Percentiles rank a stretch among this genome's conserved stretches.
phyloP scores from a whole-genome alignment of 208 protist species.

The Wallacemonas sp. region DNA sequence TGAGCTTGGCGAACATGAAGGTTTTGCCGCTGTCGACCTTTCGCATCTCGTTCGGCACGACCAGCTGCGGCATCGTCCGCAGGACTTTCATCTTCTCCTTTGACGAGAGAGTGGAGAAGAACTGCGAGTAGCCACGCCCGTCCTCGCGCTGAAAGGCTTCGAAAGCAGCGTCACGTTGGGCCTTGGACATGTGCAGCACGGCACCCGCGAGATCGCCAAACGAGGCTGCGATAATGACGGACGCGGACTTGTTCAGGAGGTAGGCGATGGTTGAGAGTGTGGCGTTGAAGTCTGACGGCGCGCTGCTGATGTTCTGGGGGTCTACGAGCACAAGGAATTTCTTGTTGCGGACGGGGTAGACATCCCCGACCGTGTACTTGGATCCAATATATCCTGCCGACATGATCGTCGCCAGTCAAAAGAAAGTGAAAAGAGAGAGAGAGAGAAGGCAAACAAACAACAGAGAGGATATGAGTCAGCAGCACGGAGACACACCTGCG shows the following conservation, averaged over 20 bases:
- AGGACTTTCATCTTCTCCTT: conserved; percentile 60
- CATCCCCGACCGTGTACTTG: conserved; percentile 72
- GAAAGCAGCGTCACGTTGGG: conserved; percentile 50
- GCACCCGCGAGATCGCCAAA: conserved; percentile 58
- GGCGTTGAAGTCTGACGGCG: conserved; percentile 47
- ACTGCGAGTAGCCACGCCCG: conserved; percentile 71
- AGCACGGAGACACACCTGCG: not conserved
- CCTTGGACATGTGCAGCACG: conserved; percentile 40
- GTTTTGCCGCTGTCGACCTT: conserved; percentile 53
- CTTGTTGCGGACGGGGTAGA: conserved; percentile 75
- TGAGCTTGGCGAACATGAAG: conserved; percentile 44
- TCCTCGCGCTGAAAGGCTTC: conserved; percentile 65
- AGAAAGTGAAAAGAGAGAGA: conserved; percentile 16
- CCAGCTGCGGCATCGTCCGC: conserved; percentile 29
- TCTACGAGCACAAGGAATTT: conserved; percentile 66
- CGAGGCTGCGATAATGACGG: conserved; percentile 60
- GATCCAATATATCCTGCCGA: conserved; percentile 49
- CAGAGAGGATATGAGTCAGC: not conserved
- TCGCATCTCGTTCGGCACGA: conserved; percentile 17
- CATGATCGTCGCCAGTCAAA: conserved; percentile 31
- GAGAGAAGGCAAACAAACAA: conserved; percentile 10
- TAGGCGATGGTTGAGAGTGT: conserved; percentile 66
- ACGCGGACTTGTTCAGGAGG: conserved; percentile 50
- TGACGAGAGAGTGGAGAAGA: conserved; percentile 48
- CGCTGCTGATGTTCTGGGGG: conserved; percentile 60